Percentiles rank a stretch among this genome's conserved stretches.
These are phyloP conservation scores for Ulota crispa DNA, from an alignment of 225 moss, liverwort and hornwort species.

Conservation along the genomic window DNA sequence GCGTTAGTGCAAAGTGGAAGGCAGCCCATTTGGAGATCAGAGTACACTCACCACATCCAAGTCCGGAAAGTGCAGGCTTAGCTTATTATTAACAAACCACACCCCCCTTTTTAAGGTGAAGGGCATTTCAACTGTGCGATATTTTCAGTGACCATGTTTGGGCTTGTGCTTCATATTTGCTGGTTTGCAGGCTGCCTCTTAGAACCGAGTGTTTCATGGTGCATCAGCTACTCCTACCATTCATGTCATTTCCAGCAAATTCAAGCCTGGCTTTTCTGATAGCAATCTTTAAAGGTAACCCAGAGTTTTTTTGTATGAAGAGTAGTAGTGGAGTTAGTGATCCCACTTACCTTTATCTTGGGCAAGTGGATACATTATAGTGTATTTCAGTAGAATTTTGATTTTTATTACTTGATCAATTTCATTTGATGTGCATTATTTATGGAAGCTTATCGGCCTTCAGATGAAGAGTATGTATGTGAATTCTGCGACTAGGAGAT, in stretches of 20 bases:
- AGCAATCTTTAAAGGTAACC: background rate
- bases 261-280: conserved; percentile 1
- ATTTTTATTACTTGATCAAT: background rate
- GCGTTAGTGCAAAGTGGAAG: conserved; percentile 97
- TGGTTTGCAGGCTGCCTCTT: background rate
- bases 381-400: background rate
- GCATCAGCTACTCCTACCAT: background rate
- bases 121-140: conserved; percentile 23
- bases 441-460: background rate
- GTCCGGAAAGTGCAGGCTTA: conserved; percentile 71
- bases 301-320: background rate
- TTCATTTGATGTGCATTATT: background rate
- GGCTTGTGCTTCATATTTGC: background rate
- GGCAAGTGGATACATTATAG: background rate
- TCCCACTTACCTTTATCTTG: background rate
- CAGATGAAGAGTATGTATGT: background rate
- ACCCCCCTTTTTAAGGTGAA: background rate
- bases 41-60: conserved; percentile 98
- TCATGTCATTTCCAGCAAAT: conserved; percentile 17
- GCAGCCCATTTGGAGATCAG: conserved; percentile 95
- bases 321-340: background rate
- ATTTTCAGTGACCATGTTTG: background rate
- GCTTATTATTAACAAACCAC: background rate
- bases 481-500: too few species aligned
- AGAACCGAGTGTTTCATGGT: conserved; percentile 14